phyloP scores from a whole-genome alignment of 192 early-diverging fungal species.

The Umbelopsis sp. region DNA sequence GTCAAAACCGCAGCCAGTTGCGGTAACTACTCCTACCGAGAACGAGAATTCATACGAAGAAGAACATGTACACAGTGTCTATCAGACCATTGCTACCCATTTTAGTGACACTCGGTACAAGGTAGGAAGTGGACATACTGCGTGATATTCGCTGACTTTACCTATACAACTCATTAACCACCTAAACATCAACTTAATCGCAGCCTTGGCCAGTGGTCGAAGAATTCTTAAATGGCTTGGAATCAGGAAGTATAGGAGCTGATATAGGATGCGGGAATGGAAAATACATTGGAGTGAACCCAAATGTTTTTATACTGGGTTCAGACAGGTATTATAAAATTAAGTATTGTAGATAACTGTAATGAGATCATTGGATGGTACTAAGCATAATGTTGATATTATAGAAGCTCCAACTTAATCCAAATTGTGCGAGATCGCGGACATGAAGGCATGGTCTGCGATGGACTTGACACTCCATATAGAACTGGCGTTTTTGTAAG shows the following conservation, averaged over 20 bases:
- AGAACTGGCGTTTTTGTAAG: constrained; percentile 71
- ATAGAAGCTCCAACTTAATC: constrained; percentile 75
- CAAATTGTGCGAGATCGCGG: constrained; percentile 72
- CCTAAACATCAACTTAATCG: background rate
- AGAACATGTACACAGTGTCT: constrained; percentile 88
- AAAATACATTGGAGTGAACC: constrained; percentile 93
- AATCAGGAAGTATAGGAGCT: constrained; percentile 77
- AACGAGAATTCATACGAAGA: constrained; percentile 63
- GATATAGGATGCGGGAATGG: constrained; percentile 99
- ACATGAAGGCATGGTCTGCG: constrained; percentile 81
- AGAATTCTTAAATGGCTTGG: constrained; percentile 65
- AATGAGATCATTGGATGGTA: background rate
- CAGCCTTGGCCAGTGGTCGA: constrained; percentile 97
- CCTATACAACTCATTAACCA: background rate
- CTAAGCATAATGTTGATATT: background rate
- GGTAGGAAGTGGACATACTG: constrained; percentile 29
- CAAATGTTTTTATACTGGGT: constrained; percentile 78
- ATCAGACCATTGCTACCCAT: constrained; percentile 89
- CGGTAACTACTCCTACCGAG: constrained; percentile 32
- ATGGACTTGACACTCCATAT: constrained; percentile 79
- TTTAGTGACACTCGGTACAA: constrained; percentile 97
- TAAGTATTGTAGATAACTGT: no score
- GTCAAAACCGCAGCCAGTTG: constrained; percentile 41
- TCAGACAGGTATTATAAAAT: constrained; percentile 69
- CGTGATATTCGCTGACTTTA: background rate